These are phyloP conservation scores for Pulicaria dysenterica DNA, from an alignment of 129 eudicot species.

Conservation along the genomic window DNA sequence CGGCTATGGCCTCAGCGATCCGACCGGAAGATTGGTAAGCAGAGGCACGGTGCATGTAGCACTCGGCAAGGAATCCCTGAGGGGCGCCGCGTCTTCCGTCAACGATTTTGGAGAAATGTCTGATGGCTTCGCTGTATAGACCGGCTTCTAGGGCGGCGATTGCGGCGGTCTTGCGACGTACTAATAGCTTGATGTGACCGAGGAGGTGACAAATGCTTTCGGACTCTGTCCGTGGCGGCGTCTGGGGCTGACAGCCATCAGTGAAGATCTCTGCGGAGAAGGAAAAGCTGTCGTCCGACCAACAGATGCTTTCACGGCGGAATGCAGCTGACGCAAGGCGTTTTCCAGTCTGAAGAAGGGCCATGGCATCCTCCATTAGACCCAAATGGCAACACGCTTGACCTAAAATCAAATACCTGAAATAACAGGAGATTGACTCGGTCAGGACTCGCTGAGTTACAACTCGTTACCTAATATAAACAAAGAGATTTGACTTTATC, in stretches of 20 bases:
- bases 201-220: conserved; percentile 73
- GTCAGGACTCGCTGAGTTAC: conserved; percentile 27
- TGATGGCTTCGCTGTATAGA: conserved; percentile 69
- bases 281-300: conserved; percentile 86
- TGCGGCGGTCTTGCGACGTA: conserved; percentile 92
- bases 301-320: conserved; percentile 89
- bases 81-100: conserved; percentile 94
- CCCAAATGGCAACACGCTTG: conserved; percentile 97
- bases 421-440: conserved; percentile 5
- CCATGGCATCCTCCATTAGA: conserved; percentile 94
- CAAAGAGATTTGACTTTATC: conserved; percentile 31
- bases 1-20: conserved; percentile 83
- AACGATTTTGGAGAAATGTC: conserved; percentile 89
- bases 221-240: conserved; percentile 62
- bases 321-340: conserved; percentile 91
- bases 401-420: conserved; percentile 83
- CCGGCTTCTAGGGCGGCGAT: conserved; percentile 95
- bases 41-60: conserved; percentile 80
- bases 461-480: conserved; percentile 28
- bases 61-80: conserved; percentile 84
- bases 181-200: conserved; percentile 79
- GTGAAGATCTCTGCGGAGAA: conserved; percentile 46
- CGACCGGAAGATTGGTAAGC: conserved; percentile 71
- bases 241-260: conserved; percentile 42
- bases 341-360: conserved; percentile 85